Conservation (phyloP, 371 early-diverging fungal genomes). For the Mycotypha africana region DNA sequence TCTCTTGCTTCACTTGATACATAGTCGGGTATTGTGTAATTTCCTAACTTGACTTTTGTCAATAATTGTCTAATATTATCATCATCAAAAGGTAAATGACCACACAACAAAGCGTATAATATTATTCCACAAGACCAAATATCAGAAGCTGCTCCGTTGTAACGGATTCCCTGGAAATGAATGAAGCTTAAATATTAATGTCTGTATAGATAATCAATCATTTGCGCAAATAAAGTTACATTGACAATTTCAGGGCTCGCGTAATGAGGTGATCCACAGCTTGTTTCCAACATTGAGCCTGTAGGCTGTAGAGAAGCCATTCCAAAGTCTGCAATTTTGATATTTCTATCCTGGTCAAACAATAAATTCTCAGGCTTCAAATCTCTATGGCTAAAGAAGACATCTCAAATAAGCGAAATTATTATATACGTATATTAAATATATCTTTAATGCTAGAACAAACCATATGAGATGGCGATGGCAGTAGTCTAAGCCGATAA, state of each 20-base stretch:
- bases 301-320: slow-evolving; percentile 76
- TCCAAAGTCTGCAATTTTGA: slow-evolving; percentile 86
- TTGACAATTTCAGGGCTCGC: slow-evolving; percentile 91
- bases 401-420: not conserved
- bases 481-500: slow-evolving; percentile 90
- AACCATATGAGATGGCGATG: slow-evolving; percentile 90
- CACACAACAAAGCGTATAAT: slow-evolving; percentile 82
- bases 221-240: slow-evolving; percentile 29
- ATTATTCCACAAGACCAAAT: slow-evolving; percentile 95
- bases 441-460: too few relatives aligned
- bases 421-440: too few relatives aligned
- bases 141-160: slow-evolving; percentile 84
- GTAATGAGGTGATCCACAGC: slow-evolving; percentile 91
- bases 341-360: slow-evolving; percentile 70
- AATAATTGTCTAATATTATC: slow-evolving; percentile 78
- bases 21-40: slow-evolving; percentile 60
- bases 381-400: slow-evolving; percentile 81
- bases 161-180: slow-evolving; percentile 58
- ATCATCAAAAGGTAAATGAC: slow-evolving; percentile 92
- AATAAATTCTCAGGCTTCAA: slow-evolving; percentile 95
- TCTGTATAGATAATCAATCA: too few relatives aligned
- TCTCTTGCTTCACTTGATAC: slow-evolving; percentile 60
- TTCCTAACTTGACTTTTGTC: slow-evolving; percentile 59
- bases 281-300: slow-evolving; percentile 69
- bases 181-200: not conserved